Base-by-base conservation (phyloP, 495 filamentous ascomycete genomes). In the Aspergillus diversus region DNA sequence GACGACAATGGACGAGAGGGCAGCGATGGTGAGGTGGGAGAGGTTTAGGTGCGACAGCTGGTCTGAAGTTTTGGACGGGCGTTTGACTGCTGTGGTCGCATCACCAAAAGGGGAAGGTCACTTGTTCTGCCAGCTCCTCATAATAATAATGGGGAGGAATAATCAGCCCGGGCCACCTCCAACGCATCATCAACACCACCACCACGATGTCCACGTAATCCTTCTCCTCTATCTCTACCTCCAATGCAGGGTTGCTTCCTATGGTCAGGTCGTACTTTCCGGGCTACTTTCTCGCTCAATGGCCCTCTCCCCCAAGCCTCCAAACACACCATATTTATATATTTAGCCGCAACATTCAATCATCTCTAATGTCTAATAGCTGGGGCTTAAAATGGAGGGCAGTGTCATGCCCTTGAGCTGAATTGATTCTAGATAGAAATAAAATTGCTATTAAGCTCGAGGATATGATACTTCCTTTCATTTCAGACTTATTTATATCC, bases 91-190 rank as follows among this genome's bases (percentile, higher is more conserved):
- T 55, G 39, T 50, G 56, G 15, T 54, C 58, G 63, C 59, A 61
- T 57, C 55, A 54, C 71, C 64, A 37, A 65, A 70, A 66, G 33
- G 60, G 67, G 71, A 67, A 69, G 61, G 48, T 50, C 47, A 31
- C 47, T 50, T 31, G 21, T 9, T 21, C 47, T 12, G 39, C 39
- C 7, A 43, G 3, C 27, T 31, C 33, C 43, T 27, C 43, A 35
- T 9, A 56, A 56, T 39, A 43, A 17, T 27, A 21, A 57, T 16
- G 16, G 39, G 17, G 15, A 27, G 21, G 21, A 27, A 27, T 27
- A 27, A 27, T 27, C 34, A n/a, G 27, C 21, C 46, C 11, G 50
- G 39, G 57, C 43, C 50, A 53, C 27, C 60, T 42, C 33, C 60
- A 56, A 31, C 52, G 42, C 43, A 31, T n/a, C 57, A 39, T 37